These are phyloP conservation scores for Capsicum pubescens DNA, from an alignment of 257 asterid genomes.

Conservation along the genomic window DNA sequence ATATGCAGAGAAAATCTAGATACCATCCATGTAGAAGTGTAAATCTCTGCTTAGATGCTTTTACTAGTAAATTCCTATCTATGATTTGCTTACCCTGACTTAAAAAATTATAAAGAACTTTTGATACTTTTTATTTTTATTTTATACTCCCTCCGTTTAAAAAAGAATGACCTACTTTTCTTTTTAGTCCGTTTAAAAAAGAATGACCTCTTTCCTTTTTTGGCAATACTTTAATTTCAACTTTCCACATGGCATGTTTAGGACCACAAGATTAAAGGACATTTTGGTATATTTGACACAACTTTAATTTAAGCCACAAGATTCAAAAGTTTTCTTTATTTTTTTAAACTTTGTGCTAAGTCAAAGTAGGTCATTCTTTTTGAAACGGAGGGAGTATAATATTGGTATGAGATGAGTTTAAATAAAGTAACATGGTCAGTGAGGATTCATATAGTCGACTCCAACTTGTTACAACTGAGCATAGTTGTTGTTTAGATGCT, in stretches of 20 bases:
- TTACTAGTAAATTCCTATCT: slow-evolving; percentile 1
- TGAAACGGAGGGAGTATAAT: not conserved
- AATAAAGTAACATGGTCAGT: not conserved
- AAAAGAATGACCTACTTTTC: too few relatives aligned
- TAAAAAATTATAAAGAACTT: not conserved
- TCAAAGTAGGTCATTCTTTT: too few relatives aligned
- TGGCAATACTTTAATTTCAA: too few relatives aligned
- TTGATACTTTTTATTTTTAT: not conserved
- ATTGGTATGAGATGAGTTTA: not conserved
- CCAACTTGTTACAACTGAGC: not conserved
- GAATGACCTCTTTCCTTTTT: too few relatives aligned
- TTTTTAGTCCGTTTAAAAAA: too few relatives aligned
- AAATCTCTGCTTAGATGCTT: not conserved
- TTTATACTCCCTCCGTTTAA: not conserved
- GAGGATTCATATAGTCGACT: slow-evolving; percentile 10
- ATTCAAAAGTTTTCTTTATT: too few relatives aligned
- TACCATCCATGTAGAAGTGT: not conserved
- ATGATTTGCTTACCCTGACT: not conserved
- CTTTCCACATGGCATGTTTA: too few relatives aligned
- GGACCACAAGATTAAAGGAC: too few relatives aligned
- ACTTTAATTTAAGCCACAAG: too few relatives aligned
- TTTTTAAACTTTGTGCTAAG: too few relatives aligned
- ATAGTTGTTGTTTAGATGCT: not conserved
- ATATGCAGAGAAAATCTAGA: slow-evolving; percentile 18
- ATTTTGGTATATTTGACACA: too few relatives aligned